These are phyloP conservation scores for Sapria himalayana DNA, from an alignment of 345 rosid genomes.

Conservation along the genomic window DNA sequence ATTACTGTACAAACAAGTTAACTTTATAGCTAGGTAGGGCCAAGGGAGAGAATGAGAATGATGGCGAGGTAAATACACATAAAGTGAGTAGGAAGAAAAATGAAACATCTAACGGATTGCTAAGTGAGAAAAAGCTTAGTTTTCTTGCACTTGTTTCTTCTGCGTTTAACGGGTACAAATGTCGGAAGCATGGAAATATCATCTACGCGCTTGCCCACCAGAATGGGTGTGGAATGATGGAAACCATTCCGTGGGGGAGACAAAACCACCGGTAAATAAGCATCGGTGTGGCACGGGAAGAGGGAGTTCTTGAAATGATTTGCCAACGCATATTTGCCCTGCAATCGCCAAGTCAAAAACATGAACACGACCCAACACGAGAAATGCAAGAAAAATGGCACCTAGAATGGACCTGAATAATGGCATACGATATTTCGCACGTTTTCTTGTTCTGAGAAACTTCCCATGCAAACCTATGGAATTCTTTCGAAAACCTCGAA, in stretches of 20 bases:
- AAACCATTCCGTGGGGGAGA: constrained; percentile 70
- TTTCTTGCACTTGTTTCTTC: too few species aligned
- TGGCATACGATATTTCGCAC: constrained; percentile 76
- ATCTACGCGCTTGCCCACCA: not conserved
- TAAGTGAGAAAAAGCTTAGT: too few species aligned
- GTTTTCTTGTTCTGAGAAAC: constrained; percentile 58
- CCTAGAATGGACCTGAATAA: constrained; percentile 41
- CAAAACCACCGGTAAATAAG: constrained; percentile 60
- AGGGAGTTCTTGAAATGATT: constrained; percentile 74
- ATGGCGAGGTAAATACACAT: too few species aligned
- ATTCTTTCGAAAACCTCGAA: constrained; percentile 55
- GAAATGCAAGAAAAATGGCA: not conserved
- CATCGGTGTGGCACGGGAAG: constrained; percentile 47
- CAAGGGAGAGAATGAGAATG: too few species aligned
- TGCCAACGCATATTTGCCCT: constrained; percentile 22
- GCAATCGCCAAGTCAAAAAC: not conserved
- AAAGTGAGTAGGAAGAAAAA: too few species aligned
- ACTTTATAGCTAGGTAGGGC: too few species aligned
- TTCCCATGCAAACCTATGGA: constrained; percentile 65
- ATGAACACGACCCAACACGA: not conserved
- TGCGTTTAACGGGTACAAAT: too few species aligned
- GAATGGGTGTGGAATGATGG: not conserved
- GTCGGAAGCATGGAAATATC: too few species aligned
- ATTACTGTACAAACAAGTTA: too few species aligned
- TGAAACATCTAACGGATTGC: too few species aligned